Evolutionary conservation across 2,329 filamentous ascomycete genomes (phyloP).

Genomic region (Xenoacremonium recifei): DNA sequence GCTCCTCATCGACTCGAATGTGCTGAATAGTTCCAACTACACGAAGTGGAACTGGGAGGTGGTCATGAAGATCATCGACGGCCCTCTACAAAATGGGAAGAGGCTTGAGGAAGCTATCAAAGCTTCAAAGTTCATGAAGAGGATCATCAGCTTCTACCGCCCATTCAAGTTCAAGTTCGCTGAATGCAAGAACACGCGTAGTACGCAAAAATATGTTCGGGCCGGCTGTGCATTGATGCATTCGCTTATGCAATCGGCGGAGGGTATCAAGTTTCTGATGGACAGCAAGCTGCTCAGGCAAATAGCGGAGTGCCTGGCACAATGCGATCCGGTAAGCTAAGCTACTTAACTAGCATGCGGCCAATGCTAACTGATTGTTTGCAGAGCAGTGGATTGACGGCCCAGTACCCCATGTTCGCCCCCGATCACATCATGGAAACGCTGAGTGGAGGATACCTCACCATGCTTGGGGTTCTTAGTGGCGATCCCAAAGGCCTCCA

Average conservation of each 20-base stretch:
- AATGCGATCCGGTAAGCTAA: slow-evolving; percentile 76
- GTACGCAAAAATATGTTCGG: slow-evolving; percentile 89
- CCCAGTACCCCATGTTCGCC: slow-evolving; percentile 86
- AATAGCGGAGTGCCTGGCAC: slow-evolving; percentile 91
- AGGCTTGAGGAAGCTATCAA: slow-evolving; percentile 91
- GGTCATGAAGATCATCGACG: slow-evolving; percentile 87
- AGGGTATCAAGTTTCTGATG: slow-evolving; percentile 80
- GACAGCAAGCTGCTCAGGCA: slow-evolving; percentile 94
- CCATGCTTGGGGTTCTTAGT: slow-evolving; percentile 85
- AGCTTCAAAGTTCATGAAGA: slow-evolving; percentile 93
- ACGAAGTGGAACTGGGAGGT: slow-evolving; percentile 98
- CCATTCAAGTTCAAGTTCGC: slow-evolving; percentile 97
- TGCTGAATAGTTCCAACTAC: slow-evolving; percentile 86
- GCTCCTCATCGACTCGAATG: slow-evolving; percentile 72
- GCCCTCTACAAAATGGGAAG: slow-evolving; percentile 86
- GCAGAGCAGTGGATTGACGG: slow-evolving; percentile 70
- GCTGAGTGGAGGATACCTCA: slow-evolving; percentile 88
- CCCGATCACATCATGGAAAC: slow-evolving; percentile 81
- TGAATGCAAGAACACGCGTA: slow-evolving; percentile 83
- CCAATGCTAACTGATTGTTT: slow-evolving; percentile 12
- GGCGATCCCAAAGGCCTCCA: slow-evolving; percentile 78
- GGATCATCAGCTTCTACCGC: slow-evolving; percentile 90
- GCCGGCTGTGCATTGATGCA: slow-evolving; percentile 87
- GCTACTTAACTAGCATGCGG: not conserved
- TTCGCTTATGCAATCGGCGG: slow-evolving; percentile 78